Percentiles rank a stretch among this genome's conserved stretches.
Evolutionary conservation across 2,329 filamentous ascomycete species (phyloP).

Genomic region (Fusarium tricinctum): DNA sequence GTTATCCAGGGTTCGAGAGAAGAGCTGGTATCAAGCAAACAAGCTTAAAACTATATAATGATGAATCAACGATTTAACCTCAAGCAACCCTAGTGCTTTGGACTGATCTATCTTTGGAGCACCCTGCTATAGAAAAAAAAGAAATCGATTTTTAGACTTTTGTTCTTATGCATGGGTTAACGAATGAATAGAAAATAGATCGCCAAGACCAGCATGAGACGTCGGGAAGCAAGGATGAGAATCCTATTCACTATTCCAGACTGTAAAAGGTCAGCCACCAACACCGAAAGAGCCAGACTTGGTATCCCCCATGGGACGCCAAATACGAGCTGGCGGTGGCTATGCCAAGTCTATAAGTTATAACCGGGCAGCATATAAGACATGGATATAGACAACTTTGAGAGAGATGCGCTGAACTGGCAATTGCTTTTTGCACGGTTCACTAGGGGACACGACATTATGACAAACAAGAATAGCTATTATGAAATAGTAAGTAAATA

Average conservation of each 20-base stretch:
- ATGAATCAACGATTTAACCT: conserved; percentile 1
- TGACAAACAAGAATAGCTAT: not conserved
- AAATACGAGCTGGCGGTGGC: conserved; percentile 47
- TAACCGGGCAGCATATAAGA: conserved; percentile 18
- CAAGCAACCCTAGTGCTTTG: not conserved
- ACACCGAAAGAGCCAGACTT: conserved; percentile 3
- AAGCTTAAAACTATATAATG: conserved; percentile 17
- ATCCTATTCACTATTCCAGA: conserved; percentile 23
- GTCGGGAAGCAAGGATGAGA: conserved; percentile 26
- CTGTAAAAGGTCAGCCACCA: conserved; percentile 13
- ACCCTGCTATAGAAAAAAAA: not conserved
- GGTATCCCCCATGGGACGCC: conserved; percentile 14
- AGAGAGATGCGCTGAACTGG: not conserved
- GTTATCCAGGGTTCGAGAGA: not conserved
- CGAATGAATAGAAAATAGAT: conserved; percentile 21
- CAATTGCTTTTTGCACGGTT: conserved; percentile 1
- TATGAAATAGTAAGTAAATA: not conserved
- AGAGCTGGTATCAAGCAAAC: not conserved
- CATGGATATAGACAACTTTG: conserved; percentile 24
- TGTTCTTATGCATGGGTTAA: conserved; percentile 5
- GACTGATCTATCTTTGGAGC: conserved; percentile 12
- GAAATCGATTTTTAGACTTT: conserved; percentile 9
- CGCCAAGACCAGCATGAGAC: conserved; percentile 22
- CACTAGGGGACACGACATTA: not conserved
- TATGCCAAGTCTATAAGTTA: conserved; percentile 31